A percentile compares a stretch with the other conserved stretches of the same genome.
phyloP scores from a whole-genome alignment of 1,284 basidiomycete genomes.

The Pseudozyma hubeiensis region DNA sequence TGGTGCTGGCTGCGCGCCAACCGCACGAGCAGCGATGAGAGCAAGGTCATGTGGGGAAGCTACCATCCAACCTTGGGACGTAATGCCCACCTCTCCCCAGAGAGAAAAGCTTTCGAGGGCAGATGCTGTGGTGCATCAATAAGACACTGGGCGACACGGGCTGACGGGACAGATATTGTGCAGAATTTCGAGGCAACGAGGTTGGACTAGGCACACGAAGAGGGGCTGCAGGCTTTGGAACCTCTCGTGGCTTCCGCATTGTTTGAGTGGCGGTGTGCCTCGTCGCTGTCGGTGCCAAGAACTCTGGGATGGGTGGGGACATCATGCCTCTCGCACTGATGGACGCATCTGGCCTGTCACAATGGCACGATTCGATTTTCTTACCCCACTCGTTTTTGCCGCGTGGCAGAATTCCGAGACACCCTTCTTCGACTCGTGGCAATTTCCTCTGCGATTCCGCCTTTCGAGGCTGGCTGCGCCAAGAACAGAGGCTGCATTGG shows the following conservation, averaged over 20 bases:
- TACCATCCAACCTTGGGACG: too few relatives aligned
- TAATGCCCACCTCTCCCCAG: too few relatives aligned
- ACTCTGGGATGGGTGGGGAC: too few relatives aligned
- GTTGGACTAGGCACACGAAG: not conserved
- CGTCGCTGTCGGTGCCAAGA: not conserved
- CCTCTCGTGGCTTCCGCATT: not conserved
- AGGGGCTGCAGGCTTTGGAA: not conserved
- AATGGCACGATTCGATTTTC: not conserved
- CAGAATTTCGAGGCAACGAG: not conserved
- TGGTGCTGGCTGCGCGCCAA: not conserved
- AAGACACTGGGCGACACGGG: too few relatives aligned
- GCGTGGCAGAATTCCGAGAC: conserved; percentile 11
- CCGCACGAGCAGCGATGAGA: not conserved
- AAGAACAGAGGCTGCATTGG: conserved; percentile 10
- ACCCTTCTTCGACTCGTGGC: conserved; percentile 2
- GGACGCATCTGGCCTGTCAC: conserved; percentile 12
- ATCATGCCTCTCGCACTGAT: not conserved
- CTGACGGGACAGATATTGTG: too few relatives aligned
- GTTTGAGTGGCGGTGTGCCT: not conserved
- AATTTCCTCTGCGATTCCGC: not conserved
- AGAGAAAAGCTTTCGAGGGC: too few relatives aligned
- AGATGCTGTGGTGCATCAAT: too few relatives aligned
- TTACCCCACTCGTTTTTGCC: conserved; percentile 8
- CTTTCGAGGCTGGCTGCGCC: not conserved
- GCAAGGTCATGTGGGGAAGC: conserved; percentile 13